Evolutionary conservation across 768 basidiomycete genomes (phyloP).

Genomic region (Leccinum obscurum): DNA sequence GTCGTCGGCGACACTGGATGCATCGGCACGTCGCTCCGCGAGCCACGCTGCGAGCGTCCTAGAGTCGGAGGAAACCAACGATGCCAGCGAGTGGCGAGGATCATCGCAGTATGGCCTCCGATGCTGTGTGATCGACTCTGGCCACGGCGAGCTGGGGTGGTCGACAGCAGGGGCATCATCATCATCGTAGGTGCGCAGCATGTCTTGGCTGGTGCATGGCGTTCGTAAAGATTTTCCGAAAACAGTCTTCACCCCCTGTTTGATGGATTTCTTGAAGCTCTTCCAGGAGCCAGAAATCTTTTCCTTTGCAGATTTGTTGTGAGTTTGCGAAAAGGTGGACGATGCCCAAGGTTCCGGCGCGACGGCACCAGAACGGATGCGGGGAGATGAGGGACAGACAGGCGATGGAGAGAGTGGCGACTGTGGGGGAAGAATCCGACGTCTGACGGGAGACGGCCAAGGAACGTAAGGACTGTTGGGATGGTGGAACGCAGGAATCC

Average conservation of each 20-base stretch:
- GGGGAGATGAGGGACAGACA: constrained; percentile 35
- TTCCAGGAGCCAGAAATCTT: constrained; percentile 30
- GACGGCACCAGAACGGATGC: constrained; percentile 39
- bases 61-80: constrained; percentile 37
- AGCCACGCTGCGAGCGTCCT: constrained; percentile 38
- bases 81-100: constrained; percentile 25
- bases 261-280: constrained; percentile 35
- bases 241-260: constrained; percentile 24
- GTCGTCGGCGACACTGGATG: constrained; percentile 28
- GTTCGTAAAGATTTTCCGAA: constrained; percentile 11
- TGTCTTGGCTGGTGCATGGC: constrained; percentile 9
- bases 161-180: not conserved
- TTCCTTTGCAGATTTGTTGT: constrained; percentile 19
- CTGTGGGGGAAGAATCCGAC: constrained; percentile 39
- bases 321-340: constrained; percentile 19
- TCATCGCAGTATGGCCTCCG: constrained; percentile 4
- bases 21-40: constrained; percentile 36
- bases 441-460: constrained; percentile 46
- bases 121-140: too few species aligned
- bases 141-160: not conserved
- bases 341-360: constrained; percentile 43
- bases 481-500: constrained; percentile 43
- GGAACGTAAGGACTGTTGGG: constrained; percentile 59
- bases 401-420: constrained; percentile 36
- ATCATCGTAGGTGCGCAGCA: constrained; percentile 13